Evolutionary conservation across 306 rosid genomes (phyloP), one percentile per base, ranked within the genome.

Genomic region (Begonia fuchsioides): DNA sequence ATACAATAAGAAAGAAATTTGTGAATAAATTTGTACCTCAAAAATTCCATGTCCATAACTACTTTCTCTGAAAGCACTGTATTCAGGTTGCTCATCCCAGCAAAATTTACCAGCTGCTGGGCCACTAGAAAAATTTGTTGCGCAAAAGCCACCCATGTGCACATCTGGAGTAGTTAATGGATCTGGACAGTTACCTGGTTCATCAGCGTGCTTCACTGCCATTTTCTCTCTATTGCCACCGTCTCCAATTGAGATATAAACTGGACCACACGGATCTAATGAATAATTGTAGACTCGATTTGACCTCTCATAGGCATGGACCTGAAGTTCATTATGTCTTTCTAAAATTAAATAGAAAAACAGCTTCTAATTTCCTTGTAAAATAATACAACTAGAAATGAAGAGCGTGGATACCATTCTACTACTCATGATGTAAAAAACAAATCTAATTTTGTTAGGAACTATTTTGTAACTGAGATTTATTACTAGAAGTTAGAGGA

Each of bases 241-340:
- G 52, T 86, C 96, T 43, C 93, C 96, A 47, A 86, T 66, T 13
- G 83, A 61, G 57, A 86, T 60, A 55, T 86, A 60, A 35, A 86
- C 77, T 41, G 96, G 86, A 56, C 90, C 93, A 43, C 93, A 82
- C 2, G 86, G 79, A 69, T 86, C 86, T 74, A 86, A 65, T 45
- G 61, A 67, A 63, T 82, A 82, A 52, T 82, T 76, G 44, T 69
- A 79, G 49, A 79, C 78, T 50, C 86, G 83, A 68, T 86, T 86
- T 45, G 93, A 74, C 64, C 96, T 80, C 76, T 86, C 90, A 17
- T 82, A 86, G 47, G 96, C 96, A 76, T 82, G 96, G 47, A 86
- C 81, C 93, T 86, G 75, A 53, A 32, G 2, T n/a, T 32, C 43
- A 11, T 40, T 17, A 26, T 54, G 1, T 41, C 45, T 41, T 41